A percentile compares a stretch with the other conserved stretches of the same genome.
phyloP scores from a whole-genome alignment of 306 rosid species.

The Herpetospermum pedunculosum region DNA sequence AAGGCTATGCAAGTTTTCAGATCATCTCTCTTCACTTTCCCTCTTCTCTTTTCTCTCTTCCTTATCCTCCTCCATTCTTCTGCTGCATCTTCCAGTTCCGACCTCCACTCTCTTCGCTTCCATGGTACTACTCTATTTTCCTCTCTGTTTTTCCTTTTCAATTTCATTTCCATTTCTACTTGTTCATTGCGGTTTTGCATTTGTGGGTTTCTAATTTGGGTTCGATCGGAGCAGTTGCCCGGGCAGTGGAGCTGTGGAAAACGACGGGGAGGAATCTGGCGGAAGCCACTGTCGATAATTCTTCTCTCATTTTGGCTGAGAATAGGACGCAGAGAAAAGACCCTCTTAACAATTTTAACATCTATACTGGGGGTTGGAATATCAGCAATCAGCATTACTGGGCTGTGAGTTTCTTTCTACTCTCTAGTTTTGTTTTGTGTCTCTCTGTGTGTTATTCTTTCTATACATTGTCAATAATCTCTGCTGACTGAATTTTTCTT shows the following conservation, averaged over 20 bases:
- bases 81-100: too few species aligned
- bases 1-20: not conserved
- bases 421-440: not conserved
- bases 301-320: constrained; percentile 43
- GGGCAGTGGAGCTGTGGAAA: not conserved
- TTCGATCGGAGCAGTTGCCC: not conserved
- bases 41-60: not conserved
- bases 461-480: not conserved
- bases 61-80: not conserved
- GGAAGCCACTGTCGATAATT: constrained; percentile 3
- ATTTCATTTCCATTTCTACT: not conserved
- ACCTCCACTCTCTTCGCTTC: not conserved
- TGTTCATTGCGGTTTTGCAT: not conserved
- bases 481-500: not conserved
- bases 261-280: not conserved
- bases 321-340: constrained; percentile 50
- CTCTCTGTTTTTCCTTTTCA: not conserved
- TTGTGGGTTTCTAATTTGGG: too few species aligned
- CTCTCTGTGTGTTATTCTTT: not conserved
- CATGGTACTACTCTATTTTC: not conserved
- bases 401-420: constrained; percentile 35
- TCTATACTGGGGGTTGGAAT: constrained; percentile 63
- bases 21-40: not conserved
- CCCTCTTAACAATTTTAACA: constrained; percentile 38
- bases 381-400: constrained; percentile 47